These are phyloP conservation scores for Candida silvicultrix DNA, from an alignment of 805 yeast genomes.

Conservation along the genomic window DNA sequence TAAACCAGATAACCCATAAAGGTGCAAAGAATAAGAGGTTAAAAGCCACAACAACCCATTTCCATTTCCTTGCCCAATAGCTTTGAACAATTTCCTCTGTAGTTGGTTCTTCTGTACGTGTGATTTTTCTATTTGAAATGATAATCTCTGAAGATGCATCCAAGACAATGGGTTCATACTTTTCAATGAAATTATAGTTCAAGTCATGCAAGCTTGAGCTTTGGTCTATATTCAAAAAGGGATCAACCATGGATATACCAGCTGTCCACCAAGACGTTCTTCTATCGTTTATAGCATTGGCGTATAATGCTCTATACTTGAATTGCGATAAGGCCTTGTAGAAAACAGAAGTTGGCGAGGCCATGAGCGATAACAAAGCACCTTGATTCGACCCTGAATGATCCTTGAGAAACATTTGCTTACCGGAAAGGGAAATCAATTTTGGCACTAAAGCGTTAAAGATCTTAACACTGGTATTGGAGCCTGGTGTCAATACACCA, in stretches of 20 bases:
- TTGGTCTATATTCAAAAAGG: constrained; percentile 39
- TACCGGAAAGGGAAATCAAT: constrained; percentile 65
- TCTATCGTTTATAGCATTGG: constrained; percentile 74
- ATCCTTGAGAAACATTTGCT: constrained; percentile 65
- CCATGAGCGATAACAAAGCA: constrained; percentile 63
- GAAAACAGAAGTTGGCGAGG: constrained; percentile 55
- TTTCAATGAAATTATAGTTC: constrained; percentile 37
- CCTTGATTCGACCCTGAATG: constrained; percentile 17
- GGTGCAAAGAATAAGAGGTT: constrained; percentile 52
- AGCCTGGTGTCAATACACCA: constrained; percentile 57
- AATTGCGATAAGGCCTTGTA: constrained; percentile 49
- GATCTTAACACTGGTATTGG: constrained; percentile 38
- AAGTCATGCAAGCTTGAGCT: constrained; percentile 35
- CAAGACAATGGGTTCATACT: constrained; percentile 52
- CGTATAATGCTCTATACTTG: constrained; percentile 51
- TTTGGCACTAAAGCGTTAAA: constrained; percentile 63
- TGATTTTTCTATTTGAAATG: constrained; percentile 17
- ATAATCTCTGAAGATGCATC: constrained; percentile 41
- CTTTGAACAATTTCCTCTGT: constrained; percentile 13
- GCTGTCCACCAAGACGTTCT: constrained; percentile 83
- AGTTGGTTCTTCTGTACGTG: constrained; percentile 1
- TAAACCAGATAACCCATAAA: constrained; percentile 53
- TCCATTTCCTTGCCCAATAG: constrained; percentile 32
- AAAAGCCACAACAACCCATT: constrained; percentile 42
- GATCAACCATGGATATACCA: constrained; percentile 58